Percentiles rank a stretch among this genome's conserved stretches.
phyloP scores from a whole-genome alignment of 2,329 filamentous ascomycete genomes.

The Fusarium fujikuroi region DNA sequence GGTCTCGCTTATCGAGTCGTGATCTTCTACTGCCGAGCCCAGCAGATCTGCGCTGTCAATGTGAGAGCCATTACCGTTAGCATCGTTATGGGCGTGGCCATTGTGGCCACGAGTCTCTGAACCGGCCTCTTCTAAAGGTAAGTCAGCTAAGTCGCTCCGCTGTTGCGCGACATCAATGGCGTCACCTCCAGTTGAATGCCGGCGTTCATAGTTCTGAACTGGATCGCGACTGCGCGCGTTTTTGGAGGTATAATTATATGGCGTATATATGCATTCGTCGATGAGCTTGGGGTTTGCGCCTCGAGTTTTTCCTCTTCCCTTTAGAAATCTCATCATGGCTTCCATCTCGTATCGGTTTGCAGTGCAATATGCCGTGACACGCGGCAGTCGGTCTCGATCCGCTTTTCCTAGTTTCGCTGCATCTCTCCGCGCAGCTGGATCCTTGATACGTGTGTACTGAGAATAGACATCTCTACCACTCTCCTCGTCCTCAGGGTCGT shows the following conservation, averaged over 20 bases:
- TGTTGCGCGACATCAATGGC: conserved; percentile 55
- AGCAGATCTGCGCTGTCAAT: conserved; percentile 49
- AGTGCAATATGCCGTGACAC: conserved; percentile 97
- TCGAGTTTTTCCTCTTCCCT: conserved; percentile 80
- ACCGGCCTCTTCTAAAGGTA: conserved; percentile 56
- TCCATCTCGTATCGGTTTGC: conserved; percentile 93
- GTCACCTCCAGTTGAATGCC: conserved; percentile 80
- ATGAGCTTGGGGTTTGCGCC: conserved; percentile 90
- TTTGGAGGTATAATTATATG: conserved; percentile 79
- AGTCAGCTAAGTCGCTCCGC: conserved; percentile 71
- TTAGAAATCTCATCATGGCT: conserved; percentile 87
- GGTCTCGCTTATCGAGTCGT: conserved; percentile 54
- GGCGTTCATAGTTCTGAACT: conserved; percentile 66
- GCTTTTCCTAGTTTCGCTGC: conserved; percentile 93
- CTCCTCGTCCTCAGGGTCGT: conserved; percentile 84
- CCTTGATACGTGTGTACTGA: conserved; percentile 97
- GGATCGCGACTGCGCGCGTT: conserved; percentile 49
- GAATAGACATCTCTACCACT: conserved; percentile 96
- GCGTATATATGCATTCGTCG: conserved; percentile 97
- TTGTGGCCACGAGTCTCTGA: conserved; percentile 45
- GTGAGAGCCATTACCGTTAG: conserved; percentile 42
- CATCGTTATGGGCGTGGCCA: conserved; percentile 36
- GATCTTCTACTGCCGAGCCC: conserved; percentile 50
- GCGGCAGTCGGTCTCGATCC: conserved; percentile 84
- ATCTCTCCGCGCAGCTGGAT: conserved; percentile 90